phyloP scores from a whole-genome alignment of 495 filamentous ascomycete species.

The Penicillium salamii region DNA sequence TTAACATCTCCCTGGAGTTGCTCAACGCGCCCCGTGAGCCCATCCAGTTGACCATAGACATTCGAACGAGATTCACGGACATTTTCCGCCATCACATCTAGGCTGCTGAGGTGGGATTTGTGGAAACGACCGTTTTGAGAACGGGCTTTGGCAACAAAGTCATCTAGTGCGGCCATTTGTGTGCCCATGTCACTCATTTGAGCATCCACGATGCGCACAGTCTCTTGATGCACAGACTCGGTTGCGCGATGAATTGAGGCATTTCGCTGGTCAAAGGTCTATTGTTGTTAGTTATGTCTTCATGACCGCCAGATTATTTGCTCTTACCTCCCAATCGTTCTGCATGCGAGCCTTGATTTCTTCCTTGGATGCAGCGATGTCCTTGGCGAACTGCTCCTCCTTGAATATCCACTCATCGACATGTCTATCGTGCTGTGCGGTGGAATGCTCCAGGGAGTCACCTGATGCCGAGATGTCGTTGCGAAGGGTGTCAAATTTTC shows the following conservation, averaged over 20 bases:
- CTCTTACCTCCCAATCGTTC: constrained; percentile 79
- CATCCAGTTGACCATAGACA: constrained; percentile 62
- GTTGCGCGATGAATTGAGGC: constrained; percentile 75
- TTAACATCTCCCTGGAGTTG: constrained; percentile 63
- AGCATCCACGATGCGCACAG: constrained; percentile 81
- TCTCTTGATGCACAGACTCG: constrained; percentile 87
- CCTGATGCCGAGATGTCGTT: constrained; percentile 60
- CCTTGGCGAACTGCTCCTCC: constrained; percentile 65
- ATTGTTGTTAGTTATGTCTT: constrained; percentile 22
- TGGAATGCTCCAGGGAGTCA: constrained; percentile 59
- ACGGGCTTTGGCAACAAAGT: constrained; percentile 81
- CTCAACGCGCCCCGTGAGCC: constrained; percentile 58
- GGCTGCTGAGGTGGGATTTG: constrained; percentile 57
- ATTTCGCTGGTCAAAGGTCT: constrained; percentile 78
- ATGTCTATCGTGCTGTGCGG: constrained; percentile 61
- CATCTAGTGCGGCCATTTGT: constrained; percentile 86
- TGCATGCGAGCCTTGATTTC: constrained; percentile 76
- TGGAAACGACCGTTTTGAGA: constrained; percentile 78
- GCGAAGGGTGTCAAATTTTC: constrained; percentile 58
- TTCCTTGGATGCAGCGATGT: constrained; percentile 69
- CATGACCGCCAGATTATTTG: not conserved
- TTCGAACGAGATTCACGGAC: constrained; percentile 69
- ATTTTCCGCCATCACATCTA: constrained; percentile 57
- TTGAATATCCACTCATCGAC: constrained; percentile 75
- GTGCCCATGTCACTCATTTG: constrained; percentile 82